Evolutionary conservation across 371 early-diverging fungal species (phyloP), one percentile per base, ranked within the genome.

Genomic region (Rhizopus microsporus): DNA sequence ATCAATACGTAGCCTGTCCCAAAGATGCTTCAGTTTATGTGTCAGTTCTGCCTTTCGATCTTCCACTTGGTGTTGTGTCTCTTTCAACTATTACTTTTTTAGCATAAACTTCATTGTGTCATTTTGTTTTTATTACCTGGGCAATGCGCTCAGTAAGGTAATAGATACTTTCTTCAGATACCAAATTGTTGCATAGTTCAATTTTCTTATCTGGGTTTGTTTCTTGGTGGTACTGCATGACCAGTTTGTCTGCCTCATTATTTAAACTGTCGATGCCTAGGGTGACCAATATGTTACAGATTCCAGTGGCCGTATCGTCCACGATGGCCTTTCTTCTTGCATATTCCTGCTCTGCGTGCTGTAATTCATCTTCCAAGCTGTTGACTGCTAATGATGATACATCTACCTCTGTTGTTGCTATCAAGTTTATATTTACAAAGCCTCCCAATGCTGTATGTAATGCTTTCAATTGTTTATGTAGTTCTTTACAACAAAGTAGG

Each of bases 281-380:
- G 7, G 52, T 12, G 1, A 23, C 32, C 43, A 67, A 60, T 34
- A 64, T 34, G 10, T 55, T 50, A 7, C 34, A 50, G 4, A 67
- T 54, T 9, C 55, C 45, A n/a, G 51, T 29, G 3, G 54, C 67
- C 12, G 63, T 42, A 7, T 62, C 38, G 1, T 67, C 53, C 2
- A 65, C 57, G 31, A 39, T 51, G 2, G 45, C 47, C 39, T 59
- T 59, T 55, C 54, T 34, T 32, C 7, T 56, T 12, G 40, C 40
- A 51, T 71, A 74, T 74, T 78, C 76, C 1, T 62, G 38, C 57
- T 72, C 66, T 32, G 72, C 71, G 38, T 72, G 71, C 46, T 54
- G 9, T 17, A 74, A 62, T 59, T 75, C 79, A 13, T 75, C 71
- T 42, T 78, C 76, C 33, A 78, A 32, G 0, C 66, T 65, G 23